Evolutionary conservation across 2,329 filamentous ascomycete species (phyloP), one percentile per base, ranked within the genome.

Genomic region (Cucurbitaria berberidis): DNA sequence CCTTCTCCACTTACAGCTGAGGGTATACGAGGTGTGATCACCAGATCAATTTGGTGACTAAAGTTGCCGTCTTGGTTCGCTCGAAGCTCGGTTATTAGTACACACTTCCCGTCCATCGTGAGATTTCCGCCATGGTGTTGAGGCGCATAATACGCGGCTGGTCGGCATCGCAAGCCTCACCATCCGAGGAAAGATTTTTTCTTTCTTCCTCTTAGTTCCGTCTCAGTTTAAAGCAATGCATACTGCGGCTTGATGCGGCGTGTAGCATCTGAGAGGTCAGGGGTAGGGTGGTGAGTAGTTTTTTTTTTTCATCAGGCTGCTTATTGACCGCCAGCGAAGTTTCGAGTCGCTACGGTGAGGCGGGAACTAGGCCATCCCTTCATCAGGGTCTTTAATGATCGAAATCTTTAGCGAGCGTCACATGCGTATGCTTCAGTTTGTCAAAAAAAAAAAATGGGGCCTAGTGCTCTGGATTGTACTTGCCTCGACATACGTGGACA

Each of bases 1-100:
- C n/a, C 30, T 15, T 34, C 13, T 34, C 30, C 30, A 34, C 30
- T 16, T 16, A 15, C 13, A 13, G 9, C 30, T 34, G 30, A 13
- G 16, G n/a, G 30, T n/a, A 13, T 34, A 34, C 30, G 30, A 34
- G 27, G 11, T 13, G 13, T 13, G 10, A 13, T 30, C 27, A 30
- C 3, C 7, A 30, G 27, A 13, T 11, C 27, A 30, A n/a, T n/a
- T n/a, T 30, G 7, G 27, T 30, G 27, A 13, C 3, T 11, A 10
- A 30, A 27, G 7, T 41, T n/a, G 11, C n/a, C 38, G 22, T 4
- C 15, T n/a, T 22, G 24, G 32, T 30, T 52, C 49, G 49, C 30
- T 29, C 49, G 49, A 52, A 38, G 16, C 49, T 52, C 49, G 44
- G 49, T 4, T 26, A 18, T 42, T 15, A n/a, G n/a, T n/a, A 11